These are phyloP conservation scores for Leishmania major DNA, from an alignment of 208 protist genomes.

Conservation along the genomic window DNA sequence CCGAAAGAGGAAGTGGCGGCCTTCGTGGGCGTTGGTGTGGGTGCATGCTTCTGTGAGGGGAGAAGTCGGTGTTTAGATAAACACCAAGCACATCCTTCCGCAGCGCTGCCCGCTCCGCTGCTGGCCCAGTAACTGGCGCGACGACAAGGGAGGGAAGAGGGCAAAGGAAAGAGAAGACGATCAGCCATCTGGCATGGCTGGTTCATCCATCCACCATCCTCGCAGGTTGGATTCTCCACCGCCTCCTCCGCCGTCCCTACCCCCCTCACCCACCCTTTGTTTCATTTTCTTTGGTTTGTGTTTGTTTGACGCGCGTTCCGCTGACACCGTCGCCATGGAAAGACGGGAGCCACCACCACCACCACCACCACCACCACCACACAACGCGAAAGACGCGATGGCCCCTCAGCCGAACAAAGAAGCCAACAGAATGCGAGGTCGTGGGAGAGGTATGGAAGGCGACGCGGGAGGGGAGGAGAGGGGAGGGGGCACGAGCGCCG, in stretches of 20 bases:
- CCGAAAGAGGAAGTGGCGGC: not conserved
- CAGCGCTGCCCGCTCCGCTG: not conserved
- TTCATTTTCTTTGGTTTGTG: not conserved
- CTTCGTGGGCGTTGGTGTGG: not conserved
- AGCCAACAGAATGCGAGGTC: not conserved
- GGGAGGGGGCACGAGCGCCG: not conserved
- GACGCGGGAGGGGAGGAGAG: not conserved
- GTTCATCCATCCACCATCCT: not conserved
- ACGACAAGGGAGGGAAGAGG: not conserved
- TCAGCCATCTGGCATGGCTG: not conserved
- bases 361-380: not conserved
- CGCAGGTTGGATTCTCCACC: not conserved
- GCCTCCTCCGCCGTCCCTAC: not conserved
- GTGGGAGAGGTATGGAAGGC: not conserved
- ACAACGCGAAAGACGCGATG: not conserved
- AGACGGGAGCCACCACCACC: not conserved
- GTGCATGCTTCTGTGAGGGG: not conserved
- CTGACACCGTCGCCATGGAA: not conserved
- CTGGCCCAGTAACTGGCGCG: not conserved
- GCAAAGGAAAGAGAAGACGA: not conserved
- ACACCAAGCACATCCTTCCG: not conserved
- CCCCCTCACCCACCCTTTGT: too few relatives aligned
- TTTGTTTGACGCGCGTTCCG: not conserved
- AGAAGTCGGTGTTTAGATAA: not conserved
- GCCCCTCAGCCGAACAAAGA: too few relatives aligned